phyloP scores from a whole-genome alignment of 306 rosid species.

The Datisca glomerata region DNA sequence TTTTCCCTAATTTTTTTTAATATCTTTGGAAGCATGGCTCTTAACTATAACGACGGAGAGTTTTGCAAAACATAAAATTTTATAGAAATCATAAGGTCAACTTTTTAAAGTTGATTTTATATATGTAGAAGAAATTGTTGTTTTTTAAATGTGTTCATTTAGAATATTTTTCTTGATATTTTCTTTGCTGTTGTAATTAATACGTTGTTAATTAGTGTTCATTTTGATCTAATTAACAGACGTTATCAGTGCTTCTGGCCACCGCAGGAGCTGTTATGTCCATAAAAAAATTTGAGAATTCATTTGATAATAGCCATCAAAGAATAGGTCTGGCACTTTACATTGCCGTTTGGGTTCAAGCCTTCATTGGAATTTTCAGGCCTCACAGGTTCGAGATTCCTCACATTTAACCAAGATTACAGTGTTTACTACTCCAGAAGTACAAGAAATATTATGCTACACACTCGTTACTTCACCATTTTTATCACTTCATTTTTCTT shows the following conservation, averaged over 20 bases:
- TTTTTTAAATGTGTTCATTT: no score
- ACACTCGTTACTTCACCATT: no score
- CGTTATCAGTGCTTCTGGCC: conserved; percentile 50
- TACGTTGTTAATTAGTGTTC: no score
- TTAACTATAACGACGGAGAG: no score
- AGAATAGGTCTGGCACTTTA: conserved; percentile 87
- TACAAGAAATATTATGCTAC: no score
- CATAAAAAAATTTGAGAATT: conserved; percentile 69
- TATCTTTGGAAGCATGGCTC: no score
- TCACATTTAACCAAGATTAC: no score
- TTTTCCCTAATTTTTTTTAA: no score
- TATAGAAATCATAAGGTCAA: not conserved
- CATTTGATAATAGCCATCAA: conserved; percentile 81
- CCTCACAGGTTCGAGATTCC: conserved; percentile 52
- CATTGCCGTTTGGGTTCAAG: conserved; percentile 56
- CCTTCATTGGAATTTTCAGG: conserved; percentile 67
- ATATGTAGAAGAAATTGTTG: no score
- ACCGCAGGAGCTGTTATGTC: conserved; percentile 79
- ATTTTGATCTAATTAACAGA: conserved; percentile 34
- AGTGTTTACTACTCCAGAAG: no score
- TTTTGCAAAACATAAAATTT: no score
- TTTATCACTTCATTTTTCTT: no score
- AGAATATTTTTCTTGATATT: not conserved
- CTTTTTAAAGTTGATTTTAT: not conserved
- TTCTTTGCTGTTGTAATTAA: conserved; percentile 3